Base-by-base conservation (phyloP, 169 alveolate species). In the Eimeria sp. region DNA sequence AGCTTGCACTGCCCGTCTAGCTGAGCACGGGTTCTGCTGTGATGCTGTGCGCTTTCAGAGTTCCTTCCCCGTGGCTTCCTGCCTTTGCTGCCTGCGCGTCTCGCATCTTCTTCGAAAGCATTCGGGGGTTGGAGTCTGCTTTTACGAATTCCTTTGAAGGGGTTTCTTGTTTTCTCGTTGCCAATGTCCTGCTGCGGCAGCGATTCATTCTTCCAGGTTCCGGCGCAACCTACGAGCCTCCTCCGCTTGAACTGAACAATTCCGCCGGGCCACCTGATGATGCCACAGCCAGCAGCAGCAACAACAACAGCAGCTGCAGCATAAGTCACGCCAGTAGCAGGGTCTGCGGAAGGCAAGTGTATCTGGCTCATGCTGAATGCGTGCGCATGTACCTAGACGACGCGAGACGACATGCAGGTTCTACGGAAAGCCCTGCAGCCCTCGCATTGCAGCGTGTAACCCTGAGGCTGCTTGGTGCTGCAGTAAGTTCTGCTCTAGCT, bases 191-290 rank as follows among this genome's bases (percentile, higher is more conserved):
- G 4, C 27, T 84, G n/a, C 22, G 92, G 40, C 78, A 84, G 80
- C 78, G 47, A 9, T 84, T 58, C 61, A 61, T 80, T 7, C 63
- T 84, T 13, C 92, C 92, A 25, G 58, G 54, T 4, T 84, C 92
- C 7, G 92, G 92, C 61, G 78, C 75, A 84, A 40, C 92, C 40
- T 84, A 84, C 92, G 92, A 84, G 78, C 92, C 92, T 5, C 92
- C 80, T 22, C 75, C 34, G 5, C 70, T 84, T n/a, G 61, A 84
- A 16, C n/a, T 40, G 20, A 43, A 30, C 34, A 1, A 40, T 49
- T 84, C 80, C 5, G 61, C 14, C 30, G 90, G 49, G 45, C 54
- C 51, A 84, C 10, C 5, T 5, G 63, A 30, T 22, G 49, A 25
- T 47, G 40, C 13, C 13, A 47, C 58, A 30, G 75, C 76, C 91